Evolutionary conservation across 345 rosid genomes (phyloP), one percentile per base, ranked within the genome.

Genomic region (Hibiscus syriacus): DNA sequence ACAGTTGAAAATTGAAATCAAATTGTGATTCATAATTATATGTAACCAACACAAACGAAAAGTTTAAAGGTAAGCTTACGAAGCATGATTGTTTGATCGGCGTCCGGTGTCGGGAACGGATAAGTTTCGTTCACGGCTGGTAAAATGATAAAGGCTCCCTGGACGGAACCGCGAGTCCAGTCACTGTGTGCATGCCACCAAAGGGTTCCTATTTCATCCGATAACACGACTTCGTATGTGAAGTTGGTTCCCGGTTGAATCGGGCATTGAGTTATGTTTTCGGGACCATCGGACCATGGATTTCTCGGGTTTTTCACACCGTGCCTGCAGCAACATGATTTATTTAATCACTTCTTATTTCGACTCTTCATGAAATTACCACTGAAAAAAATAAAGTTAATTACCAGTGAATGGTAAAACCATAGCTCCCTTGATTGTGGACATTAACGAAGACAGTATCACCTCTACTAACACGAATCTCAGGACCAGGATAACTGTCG

Each of bases 151-250:
- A 80, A 71, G 25, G 88, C 77, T 0, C 88, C 86, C n/a, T 82
- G 76, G 0, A 84, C 83, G 0, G 81, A 80, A 5, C 77, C 78
- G 11, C 88, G 61, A 1, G 79, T 48, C 86, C 86, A 84, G 26
- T 84, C 83, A 16, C 80, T 84, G 13, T 84, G 87, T 0, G 87
- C 87, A 60, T 83, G 87, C 87, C 87, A 83, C 85, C 87, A 83
- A 0, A 83, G 66, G 2, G 88, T 84, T 22, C 88, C 88, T 65
- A 74, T 80, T 38, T 84, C 86, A 0, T n/a, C 36, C 1, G 79
- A 56, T 6, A 84, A 64, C 5, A 72, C 71, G 10, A 84, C 55
- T 41, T 76, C 46, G 1, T 84, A 64, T 0, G 75, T 84, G 62
- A 84, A 84, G 6, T 67, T 84, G 0, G 32, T 50, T 19, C 82